Base-by-base conservation (phyloP, 225 moss, liverwort and hornwort genomes). In the Sphagnum tenellum region DNA sequence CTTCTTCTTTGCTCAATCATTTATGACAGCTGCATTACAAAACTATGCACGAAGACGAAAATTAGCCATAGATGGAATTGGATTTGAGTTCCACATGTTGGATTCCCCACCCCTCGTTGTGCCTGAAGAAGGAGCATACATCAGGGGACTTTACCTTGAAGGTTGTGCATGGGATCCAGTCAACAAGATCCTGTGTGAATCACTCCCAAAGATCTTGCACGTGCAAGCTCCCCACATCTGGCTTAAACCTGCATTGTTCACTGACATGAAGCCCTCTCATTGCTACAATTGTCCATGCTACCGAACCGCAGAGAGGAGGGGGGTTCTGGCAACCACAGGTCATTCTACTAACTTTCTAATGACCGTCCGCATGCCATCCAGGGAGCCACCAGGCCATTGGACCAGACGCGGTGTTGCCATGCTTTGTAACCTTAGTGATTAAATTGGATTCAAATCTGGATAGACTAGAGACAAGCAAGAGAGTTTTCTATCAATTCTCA, bases 1-100 rank as follows among this genome's bases (percentile, higher is more conserved):
- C 45, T 96, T 96, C 78, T 96, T 96, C 79, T 96, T 96, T n/a
- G 95, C 89, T 0, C 95, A 96, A 14, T 92, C 95, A 5, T 96
- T 96, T 73, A 96, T 96, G 95, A 96, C 92, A 2, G 95, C 95
- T 0, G 89, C 95, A 0, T 73, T 96, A 0, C 95, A 96, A 7
- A 96, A 96, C 62, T 96, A 88, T 7, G 92, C 95, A 0, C 66
- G 95, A 2, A 70, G 69, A 8, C 81, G 87, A 4, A 89, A 79
- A 50, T 76, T 96, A 1, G 96, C 96, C 65, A 96, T 96, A 2
- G 96, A 96, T 10, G 92, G 92, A 50, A 87, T 96, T 3, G 96
- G 85, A 3, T 96, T 92, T 5, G 83, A 90, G 66, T 96, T 86
- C 3, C 70, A 69, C 61, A 79, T 96, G 79, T 45, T 90, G 55